These are phyloP conservation scores for Lantana camara DNA, from an alignment of 257 asterid genomes.

Conservation along the genomic window DNA sequence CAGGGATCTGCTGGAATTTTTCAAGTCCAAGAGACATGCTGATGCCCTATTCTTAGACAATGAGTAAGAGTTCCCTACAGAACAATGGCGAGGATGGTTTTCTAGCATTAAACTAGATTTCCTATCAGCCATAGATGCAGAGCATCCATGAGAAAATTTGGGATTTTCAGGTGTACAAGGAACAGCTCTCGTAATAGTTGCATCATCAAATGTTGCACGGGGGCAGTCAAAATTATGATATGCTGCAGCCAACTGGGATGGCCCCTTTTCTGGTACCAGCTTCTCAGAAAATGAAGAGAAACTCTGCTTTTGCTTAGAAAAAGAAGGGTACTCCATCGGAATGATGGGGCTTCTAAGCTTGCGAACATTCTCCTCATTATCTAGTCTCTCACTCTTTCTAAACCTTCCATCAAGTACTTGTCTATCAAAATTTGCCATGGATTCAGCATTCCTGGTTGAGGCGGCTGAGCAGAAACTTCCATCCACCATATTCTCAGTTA, in stretches of 20 bases:
- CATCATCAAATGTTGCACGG: slow-evolving; percentile 39
- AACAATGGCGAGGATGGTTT: slow-evolving; percentile 27
- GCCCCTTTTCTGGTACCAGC: slow-evolving; percentile 37
- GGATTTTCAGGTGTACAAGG: slow-evolving; percentile 43
- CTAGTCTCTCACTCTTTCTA: slow-evolving; percentile 29
- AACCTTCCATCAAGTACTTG: slow-evolving; percentile 36
- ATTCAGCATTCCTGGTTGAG: slow-evolving; percentile 28
- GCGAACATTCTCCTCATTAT: slow-evolving; percentile 28
- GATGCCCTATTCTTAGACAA: slow-evolving; percentile 31
- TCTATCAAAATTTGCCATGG: slow-evolving; percentile 25
- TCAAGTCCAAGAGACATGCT: slow-evolving; percentile 24
- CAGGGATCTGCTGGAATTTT: slow-evolving; percentile 28
- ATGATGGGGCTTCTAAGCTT: slow-evolving; percentile 26
- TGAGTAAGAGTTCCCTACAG: slow-evolving; percentile 32
- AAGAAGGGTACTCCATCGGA: slow-evolving; percentile 33
- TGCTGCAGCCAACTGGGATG: slow-evolving; percentile 23
- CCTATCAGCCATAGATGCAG: slow-evolving; percentile 26
- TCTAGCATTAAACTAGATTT: slow-evolving; percentile 32
- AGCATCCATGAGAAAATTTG: slow-evolving; percentile 30
- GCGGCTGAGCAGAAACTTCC: slow-evolving; percentile 28
- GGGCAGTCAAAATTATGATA: slow-evolving; percentile 26
- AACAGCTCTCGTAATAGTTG: slow-evolving; percentile 38
- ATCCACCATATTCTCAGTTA: slow-evolving; percentile 29
- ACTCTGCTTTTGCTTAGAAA: slow-evolving; percentile 30
- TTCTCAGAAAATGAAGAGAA: slow-evolving; percentile 31